phyloP scores from a whole-genome alignment of 78 protist genomes.

The Pigoraptor vietnamica region DNA sequence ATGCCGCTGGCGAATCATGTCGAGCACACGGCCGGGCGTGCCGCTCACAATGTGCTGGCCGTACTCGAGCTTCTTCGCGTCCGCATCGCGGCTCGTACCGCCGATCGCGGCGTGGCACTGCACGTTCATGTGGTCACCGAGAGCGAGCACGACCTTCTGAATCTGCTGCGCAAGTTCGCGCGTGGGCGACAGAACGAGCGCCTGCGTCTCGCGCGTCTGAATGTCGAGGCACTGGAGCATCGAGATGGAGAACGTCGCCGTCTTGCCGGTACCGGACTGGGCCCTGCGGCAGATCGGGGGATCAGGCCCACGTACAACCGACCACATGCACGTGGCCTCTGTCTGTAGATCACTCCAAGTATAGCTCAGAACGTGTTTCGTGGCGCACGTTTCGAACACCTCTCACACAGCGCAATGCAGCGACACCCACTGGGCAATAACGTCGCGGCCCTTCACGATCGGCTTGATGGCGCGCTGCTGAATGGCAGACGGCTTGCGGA shows the following conservation, averaged over 20 bases:
- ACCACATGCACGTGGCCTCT: too few species aligned
- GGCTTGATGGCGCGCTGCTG: slow-evolving; percentile 98
- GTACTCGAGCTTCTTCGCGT: slow-evolving; percentile 70
- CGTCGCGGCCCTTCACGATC: slow-evolving; percentile 89
- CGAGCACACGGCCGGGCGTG: slow-evolving; percentile 95
- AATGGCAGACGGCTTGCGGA: slow-evolving; percentile 96
- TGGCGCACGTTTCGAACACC: too few species aligned
- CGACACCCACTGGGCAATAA: slow-evolving; percentile 94
- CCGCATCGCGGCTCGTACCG: slow-evolving; percentile 87
- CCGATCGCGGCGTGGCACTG: slow-evolving; percentile 88
- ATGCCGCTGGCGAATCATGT: slow-evolving; percentile 89
- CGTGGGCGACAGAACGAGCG: slow-evolving; percentile 93
- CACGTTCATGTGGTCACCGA: slow-evolving; percentile 88
- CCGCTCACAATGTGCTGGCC: slow-evolving; percentile 86
- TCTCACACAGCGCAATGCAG: too few species aligned
- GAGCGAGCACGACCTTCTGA: slow-evolving; percentile 72
- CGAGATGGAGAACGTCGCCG: slow-evolving; percentile 88
- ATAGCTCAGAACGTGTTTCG: too few species aligned
- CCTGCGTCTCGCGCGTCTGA: slow-evolving; percentile 73
- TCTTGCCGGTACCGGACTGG: slow-evolving; percentile 95
- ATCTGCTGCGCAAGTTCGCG: slow-evolving; percentile 96
- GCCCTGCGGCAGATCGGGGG: too few species aligned
- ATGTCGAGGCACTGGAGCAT: slow-evolving; percentile 78
- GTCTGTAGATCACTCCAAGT: too few species aligned
- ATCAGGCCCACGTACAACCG: too few species aligned